Evolutionary conservation across 1,284 basidiomycete genomes (phyloP).

Genomic region (Moesziomyces aphidis): DNA sequence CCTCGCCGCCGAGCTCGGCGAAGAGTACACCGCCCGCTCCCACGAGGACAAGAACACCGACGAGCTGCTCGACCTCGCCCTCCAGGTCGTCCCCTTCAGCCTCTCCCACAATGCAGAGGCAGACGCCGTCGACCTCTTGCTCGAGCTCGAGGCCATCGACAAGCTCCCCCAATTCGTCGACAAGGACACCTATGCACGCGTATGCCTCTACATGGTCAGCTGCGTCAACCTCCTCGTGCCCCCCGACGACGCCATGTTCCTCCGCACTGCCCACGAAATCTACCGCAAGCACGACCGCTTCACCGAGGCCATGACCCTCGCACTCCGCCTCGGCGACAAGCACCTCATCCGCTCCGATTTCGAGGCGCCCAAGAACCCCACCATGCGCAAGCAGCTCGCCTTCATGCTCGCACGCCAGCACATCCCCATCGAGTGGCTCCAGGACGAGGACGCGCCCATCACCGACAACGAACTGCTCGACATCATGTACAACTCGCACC

Average conservation of each 20-base stretch:
- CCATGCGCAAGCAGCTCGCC: slow-evolving; percentile 95
- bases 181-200: slow-evolving; percentile 86
- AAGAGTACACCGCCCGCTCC: slow-evolving; percentile 79
- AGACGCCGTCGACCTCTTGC: slow-evolving; percentile 94
- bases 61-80: slow-evolving; percentile 75
- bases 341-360: slow-evolving; percentile 75
- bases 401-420: slow-evolving; percentile 93
- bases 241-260: slow-evolving; percentile 91
- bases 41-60: slow-evolving; percentile 46
- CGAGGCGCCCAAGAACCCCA: slow-evolving; percentile 59
- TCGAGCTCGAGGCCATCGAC: slow-evolving; percentile 92
- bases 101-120: slow-evolving; percentile 96
- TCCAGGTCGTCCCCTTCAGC: slow-evolving; percentile 90
- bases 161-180: slow-evolving; percentile 68
- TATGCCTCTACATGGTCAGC: slow-evolving; percentile 98
- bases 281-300: slow-evolving; percentile 89
- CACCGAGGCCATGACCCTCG: slow-evolving; percentile 89
- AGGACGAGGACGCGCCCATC: slow-evolving; percentile 71
- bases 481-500: slow-evolving; percentile 80
- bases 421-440: slow-evolving; percentile 90
- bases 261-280: slow-evolving; percentile 88
- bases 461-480: slow-evolving; percentile 72
- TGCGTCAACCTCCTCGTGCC: slow-evolving; percentile 89
- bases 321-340: slow-evolving; percentile 86
- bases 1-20: slow-evolving; percentile 93